Percentiles rank a stretch among this genome's conserved stretches.
These are phyloP conservation scores for Solanum ossicruentum DNA, from an alignment of 257 asterid species.

Conservation along the genomic window DNA sequence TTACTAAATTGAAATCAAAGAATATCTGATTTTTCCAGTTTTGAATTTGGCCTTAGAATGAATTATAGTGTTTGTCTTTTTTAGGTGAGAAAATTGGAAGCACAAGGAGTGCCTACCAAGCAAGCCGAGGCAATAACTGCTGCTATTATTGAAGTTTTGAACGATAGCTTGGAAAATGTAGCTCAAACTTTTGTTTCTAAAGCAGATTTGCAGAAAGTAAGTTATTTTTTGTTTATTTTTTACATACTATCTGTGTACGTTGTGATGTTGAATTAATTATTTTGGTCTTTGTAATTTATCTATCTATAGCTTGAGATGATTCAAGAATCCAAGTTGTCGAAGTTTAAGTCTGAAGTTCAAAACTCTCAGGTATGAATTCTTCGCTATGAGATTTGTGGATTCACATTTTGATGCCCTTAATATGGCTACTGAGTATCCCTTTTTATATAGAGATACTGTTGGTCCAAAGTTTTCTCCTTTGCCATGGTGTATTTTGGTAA, in stretches of 20 bases:
- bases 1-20: neutral
- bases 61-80: neutral
- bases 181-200: slow-evolving; percentile 71
- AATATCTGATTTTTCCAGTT: neutral
- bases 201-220: slow-evolving; percentile 64
- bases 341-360: slow-evolving; percentile 73
- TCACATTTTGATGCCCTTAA: neutral
- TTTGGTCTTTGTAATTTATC: neutral
- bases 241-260: neutral
- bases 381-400: neutral
- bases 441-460: neutral
- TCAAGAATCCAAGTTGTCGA: slow-evolving; percentile 67
- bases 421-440: neutral
- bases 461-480: neutral
- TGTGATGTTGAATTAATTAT: neutral
- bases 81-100: slow-evolving; percentile 82
- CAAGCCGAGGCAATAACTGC: slow-evolving; percentile 88
- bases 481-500: neutral
- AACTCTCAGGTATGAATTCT: slow-evolving; percentile 66
- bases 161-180: slow-evolving; percentile 65
- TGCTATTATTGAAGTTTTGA: slow-evolving; percentile 57
- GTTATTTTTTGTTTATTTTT: neutral
- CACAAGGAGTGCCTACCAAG: slow-evolving; percentile 65
- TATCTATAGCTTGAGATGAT: slow-evolving; percentile 67
- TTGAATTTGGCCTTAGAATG: neutral